These are phyloP conservation scores for Rubia yunnanensis DNA, from an alignment of 257 asterid genomes.

Conservation along the genomic window DNA sequence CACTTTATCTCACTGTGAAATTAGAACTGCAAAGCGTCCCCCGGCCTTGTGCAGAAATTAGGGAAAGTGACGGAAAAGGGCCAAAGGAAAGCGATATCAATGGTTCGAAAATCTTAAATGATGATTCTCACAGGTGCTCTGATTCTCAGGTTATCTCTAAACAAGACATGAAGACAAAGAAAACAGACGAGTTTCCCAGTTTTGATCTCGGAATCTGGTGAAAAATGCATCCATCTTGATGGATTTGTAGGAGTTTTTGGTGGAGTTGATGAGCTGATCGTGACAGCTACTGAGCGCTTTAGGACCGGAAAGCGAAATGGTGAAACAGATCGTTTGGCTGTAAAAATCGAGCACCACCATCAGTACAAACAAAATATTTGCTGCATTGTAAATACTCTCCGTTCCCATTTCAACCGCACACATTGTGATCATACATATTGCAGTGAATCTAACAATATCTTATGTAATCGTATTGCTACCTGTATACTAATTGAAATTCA, in stretches of 20 bases:
- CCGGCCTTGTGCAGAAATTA: slow-evolving; percentile 24
- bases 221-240: not conserved
- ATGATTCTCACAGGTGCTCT: slow-evolving; percentile 11
- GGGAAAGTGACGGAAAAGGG: slow-evolving; percentile 17
- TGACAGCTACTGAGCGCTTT: slow-evolving; percentile 49
- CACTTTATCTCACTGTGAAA: slow-evolving; percentile 25
- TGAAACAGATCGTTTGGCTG: slow-evolving; percentile 50
- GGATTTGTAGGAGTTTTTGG: slow-evolving; percentile 19
- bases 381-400: not conserved
- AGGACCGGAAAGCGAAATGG: slow-evolving; percentile 39
- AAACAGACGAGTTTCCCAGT: slow-evolving; percentile 43
- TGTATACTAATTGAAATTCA: too few relatives aligned
- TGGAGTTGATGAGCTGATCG: slow-evolving; percentile 38
- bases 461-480: too few relatives aligned
- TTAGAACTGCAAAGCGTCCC: slow-evolving; percentile 15
- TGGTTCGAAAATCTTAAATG: slow-evolving; percentile 16
- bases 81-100: slow-evolving; percentile 17
- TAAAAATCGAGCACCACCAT: not conserved
- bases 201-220: slow-evolving; percentile 75
- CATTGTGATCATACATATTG: too few relatives aligned
- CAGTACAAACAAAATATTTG: not conserved
- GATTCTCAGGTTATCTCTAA: slow-evolving; percentile 11
- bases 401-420: too few relatives aligned
- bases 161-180: slow-evolving; percentile 17
- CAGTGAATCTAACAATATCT: too few relatives aligned